phyloP scores from a whole-genome alignment of 2,329 filamentous ascomycete genomes.

The Arthrobotrys megalospora region DNA sequence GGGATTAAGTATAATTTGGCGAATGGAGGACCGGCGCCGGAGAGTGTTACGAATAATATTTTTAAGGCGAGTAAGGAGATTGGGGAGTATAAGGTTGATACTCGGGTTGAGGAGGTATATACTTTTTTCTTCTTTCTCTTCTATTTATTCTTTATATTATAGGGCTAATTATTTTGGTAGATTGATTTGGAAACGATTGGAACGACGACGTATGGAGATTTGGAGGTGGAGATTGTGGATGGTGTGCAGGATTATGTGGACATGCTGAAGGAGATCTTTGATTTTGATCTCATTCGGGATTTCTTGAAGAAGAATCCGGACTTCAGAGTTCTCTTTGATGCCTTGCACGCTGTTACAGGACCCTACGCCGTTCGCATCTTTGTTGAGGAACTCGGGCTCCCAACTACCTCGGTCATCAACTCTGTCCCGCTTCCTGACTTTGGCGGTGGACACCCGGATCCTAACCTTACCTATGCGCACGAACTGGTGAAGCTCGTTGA shows the following conservation, averaged over 20 bases:
- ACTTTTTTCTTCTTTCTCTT: background rate
- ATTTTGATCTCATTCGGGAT: slow-evolving; percentile 94
- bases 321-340: slow-evolving; percentile 98
- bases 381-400: slow-evolving; percentile 89
- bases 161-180: slow-evolving; percentile 31
- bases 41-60: slow-evolving; percentile 98
- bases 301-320: slow-evolving; percentile 89
- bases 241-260: slow-evolving; percentile 90
- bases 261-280: slow-evolving; percentile 99
- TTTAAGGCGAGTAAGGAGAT: slow-evolving; percentile 91
- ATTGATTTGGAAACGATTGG: slow-evolving; percentile 84
- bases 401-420: slow-evolving; percentile 85
- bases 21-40: slow-evolving; percentile 95
- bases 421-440: slow-evolving; percentile 94
- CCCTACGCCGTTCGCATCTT: slow-evolving; percentile 97
- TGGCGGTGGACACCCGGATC: slow-evolving; percentile 95
- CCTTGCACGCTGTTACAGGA: slow-evolving; percentile 92
- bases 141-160: background rate
- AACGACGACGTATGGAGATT: slow-evolving; percentile 83
- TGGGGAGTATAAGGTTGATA: slow-evolving; percentile 86
- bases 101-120: slow-evolving; percentile 82
- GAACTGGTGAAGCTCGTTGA: slow-evolving; percentile 95
- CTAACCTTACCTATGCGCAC: slow-evolving; percentile 96
- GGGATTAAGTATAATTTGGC: slow-evolving; percentile 99
- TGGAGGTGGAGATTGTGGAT: slow-evolving; percentile 96